Evolutionary conservation across 1,284 basidiomycete species (phyloP).

Genomic region (Fistulinella cinereoalba): DNA sequence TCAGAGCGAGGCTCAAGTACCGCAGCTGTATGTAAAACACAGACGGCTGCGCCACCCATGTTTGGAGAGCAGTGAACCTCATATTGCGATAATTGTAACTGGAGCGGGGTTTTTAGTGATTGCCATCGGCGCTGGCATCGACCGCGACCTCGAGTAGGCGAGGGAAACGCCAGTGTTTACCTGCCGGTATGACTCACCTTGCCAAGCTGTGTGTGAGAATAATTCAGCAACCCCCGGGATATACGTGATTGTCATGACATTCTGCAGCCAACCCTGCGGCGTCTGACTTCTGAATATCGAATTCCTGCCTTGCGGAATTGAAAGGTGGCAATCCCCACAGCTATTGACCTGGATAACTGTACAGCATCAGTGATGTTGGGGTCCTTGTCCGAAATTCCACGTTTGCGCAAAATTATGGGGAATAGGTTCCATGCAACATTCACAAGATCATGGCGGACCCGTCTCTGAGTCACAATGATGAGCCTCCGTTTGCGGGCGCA

Average conservation of each 20-base stretch:
- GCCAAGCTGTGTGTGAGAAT: slow-evolving; percentile 36
- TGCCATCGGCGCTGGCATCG: slow-evolving; percentile 20
- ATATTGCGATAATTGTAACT: slow-evolving; percentile 16
- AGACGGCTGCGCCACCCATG: slow-evolving; percentile 11
- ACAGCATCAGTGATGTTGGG: slow-evolving; percentile 18
- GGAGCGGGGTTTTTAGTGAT: slow-evolving; percentile 16
- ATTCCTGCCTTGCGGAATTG: background rate
- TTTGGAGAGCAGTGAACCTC: slow-evolving; percentile 15
- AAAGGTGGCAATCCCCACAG: background rate
- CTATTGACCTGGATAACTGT: background rate
- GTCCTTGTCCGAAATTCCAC: too few relatives aligned
- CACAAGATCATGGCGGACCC: background rate
- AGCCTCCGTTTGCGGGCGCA: background rate
- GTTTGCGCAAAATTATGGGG: too few relatives aligned
- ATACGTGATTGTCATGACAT: slow-evolving; percentile 1
- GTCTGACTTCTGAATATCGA: background rate
- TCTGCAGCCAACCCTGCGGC: background rate
- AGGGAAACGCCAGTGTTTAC: slow-evolving; percentile 28
- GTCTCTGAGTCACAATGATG: too few relatives aligned
- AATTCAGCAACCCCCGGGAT: slow-evolving; percentile 16
- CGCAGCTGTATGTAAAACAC: slow-evolving; percentile 21
- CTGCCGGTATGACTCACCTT: slow-evolving; percentile 30
- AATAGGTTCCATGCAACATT: too few relatives aligned
- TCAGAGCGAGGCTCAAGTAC: slow-evolving; percentile 10
- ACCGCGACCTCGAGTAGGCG: slow-evolving; percentile 18